Evolutionary conservation across 768 basidiomycete genomes (phyloP), one percentile per base, ranked within the genome.

Genomic region (Psilocybe tampanensis): DNA sequence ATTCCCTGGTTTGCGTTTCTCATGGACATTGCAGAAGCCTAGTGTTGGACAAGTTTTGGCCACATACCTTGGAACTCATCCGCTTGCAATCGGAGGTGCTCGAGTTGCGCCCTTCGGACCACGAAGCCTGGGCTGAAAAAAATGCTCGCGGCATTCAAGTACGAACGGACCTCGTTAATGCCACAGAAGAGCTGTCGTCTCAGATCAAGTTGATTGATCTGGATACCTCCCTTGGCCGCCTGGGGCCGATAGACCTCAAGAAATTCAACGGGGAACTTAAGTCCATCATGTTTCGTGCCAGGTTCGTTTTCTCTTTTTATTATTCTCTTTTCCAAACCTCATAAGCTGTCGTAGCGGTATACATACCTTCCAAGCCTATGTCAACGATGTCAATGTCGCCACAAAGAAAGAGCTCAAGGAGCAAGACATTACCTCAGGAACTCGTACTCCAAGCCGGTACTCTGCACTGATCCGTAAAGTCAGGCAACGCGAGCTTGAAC

Each of bases 241-340:
- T 80, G 8, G 77, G 79, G 3, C 75, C 78, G 2, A 64, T 63
- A 0, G 79, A 80, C 52, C 63, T 80, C 44, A 74, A 74, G 60
- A 70, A 69, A 44, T 64, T 79, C 42, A 73, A 69, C 42, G 64
- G 52, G n/a, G 76, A 77, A 55, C 58, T 80, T 39, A 72, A 74
- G 53, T 72, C 71, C 2, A 55, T 79, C 18, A 72, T 72, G 56
- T 73, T 76, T 48, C 66, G 74, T 7, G 67, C 72, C n/a, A 61
- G 78, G 78, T 32, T 9, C 42, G 22, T 15, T 19, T 29, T 18
- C 32, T 48, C 21, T 33, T 32, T 21, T 33, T 29, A n/a, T 32
- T n/a, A 12, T 29, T 5, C 13, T 48, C 17, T 18, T 13, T 6
- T 47, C 17, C 13, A 29, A 18, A 21, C 15, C 23, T 19, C 51